Base-by-base conservation (phyloP, 2,329 filamentous ascomycete species). In the Westerdykella aurantiaca region DNA sequence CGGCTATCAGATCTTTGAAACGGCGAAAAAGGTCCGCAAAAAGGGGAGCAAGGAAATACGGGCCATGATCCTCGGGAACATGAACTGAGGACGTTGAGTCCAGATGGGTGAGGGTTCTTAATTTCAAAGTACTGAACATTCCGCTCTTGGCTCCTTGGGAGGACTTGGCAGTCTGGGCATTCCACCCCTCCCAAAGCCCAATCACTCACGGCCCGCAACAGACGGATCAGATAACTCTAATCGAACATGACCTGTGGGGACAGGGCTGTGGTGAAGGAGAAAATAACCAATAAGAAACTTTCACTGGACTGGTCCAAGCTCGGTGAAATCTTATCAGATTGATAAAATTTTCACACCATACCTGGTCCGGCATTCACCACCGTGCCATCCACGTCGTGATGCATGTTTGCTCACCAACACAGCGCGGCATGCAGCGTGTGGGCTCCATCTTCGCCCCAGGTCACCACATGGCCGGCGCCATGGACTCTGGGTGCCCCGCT, bases 311-410 rank as follows among this genome's bases (percentile, higher is more conserved):
- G 37, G 22, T 38, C 37, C 37, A 16, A 38, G 14, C 14, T 25
- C 37, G 37, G 17, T 25, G 10, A 25, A 38, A 38, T 25, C 17
- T 38, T 38, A 38, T 38, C 37, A 38, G 37, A 38, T 38, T 38
- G 37, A 38, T 38, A 38, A 38, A 38, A 38, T 17, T 38, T 38
- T 23, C 21, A n/a, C 34, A 3, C 13, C 17, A 35, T 16, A 14
- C 34, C 17, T 10, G 7, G 3, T 21, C 34, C 14, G 17, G 34
- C 34, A 35, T 35, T 35, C 34, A 35, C 25, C 34, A 21, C 34
- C 34, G 34, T 21, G 14, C 34, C 14, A 16, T 21, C 14, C 34
- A 10, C 34, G 14, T 16, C 34, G 14, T 6, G 14, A 35, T 13
- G 34, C 34, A 35, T 35, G 9, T 11, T 35, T 21, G 34, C 14